Evolutionary conservation across 2,329 filamentous ascomycete genomes (phyloP).

Genomic region (Cladophialophora bantiana): DNA sequence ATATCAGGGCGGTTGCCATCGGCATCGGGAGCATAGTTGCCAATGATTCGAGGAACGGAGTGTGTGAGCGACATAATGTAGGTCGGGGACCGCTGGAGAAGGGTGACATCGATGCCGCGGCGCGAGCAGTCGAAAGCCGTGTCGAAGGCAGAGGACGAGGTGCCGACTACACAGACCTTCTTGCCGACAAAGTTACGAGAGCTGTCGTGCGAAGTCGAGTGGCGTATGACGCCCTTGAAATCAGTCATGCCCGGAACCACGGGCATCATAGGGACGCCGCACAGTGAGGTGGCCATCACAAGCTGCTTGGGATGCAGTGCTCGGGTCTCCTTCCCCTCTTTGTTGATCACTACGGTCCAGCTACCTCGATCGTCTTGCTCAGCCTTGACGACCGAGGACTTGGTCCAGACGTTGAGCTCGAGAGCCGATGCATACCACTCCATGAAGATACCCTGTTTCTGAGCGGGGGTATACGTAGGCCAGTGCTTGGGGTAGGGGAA

Average conservation of each 20-base stretch:
- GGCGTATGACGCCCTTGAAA: constrained; percentile 40
- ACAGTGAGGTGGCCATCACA: constrained; percentile 42
- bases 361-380: constrained; percentile 36
- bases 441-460: constrained; percentile 44
- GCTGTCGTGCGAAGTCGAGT: constrained; percentile 40
- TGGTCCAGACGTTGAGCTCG: constrained; percentile 43
- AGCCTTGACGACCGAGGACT: constrained; percentile 38
- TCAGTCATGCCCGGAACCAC: constrained; percentile 43
- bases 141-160: constrained; percentile 44
- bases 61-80: constrained; percentile 45
- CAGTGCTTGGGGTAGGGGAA: constrained; percentile 45
- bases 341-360: constrained; percentile 41
- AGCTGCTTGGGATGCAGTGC: constrained; percentile 41
- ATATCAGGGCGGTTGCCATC: constrained; percentile 19
- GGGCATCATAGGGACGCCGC: constrained; percentile 44
- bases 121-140: constrained; percentile 42
- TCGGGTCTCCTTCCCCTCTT: constrained; percentile 38
- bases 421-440: constrained; percentile 43
- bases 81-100: constrained; percentile 45
- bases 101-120: constrained; percentile 42
- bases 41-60: constrained; percentile 42
- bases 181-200: constrained; percentile 42
- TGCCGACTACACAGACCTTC: constrained; percentile 44
- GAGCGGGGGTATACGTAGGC: constrained; percentile 45
- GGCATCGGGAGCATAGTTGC: constrained; percentile 37